Evolutionary conservation across 2,329 filamentous ascomycete species (phyloP).

Genomic region (Verticillium longisporum): DNA sequence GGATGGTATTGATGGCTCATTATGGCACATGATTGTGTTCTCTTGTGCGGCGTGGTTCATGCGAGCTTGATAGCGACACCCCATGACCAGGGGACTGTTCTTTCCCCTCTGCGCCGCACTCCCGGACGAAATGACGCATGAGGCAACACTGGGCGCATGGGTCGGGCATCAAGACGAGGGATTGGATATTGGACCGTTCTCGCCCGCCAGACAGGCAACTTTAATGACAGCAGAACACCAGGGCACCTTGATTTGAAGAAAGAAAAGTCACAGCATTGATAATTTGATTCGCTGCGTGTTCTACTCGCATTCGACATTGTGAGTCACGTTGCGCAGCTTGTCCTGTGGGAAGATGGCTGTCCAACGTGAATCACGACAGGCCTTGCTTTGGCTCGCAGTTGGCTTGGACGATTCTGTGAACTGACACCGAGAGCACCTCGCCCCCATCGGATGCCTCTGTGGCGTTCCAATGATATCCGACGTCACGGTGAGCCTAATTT

Average conservation of each 20-base stretch:
- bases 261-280: neutral
- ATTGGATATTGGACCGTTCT: neutral
- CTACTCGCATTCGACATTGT: neutral
- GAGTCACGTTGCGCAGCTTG: neutral
- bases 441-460: neutral
- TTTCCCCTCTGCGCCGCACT: neutral
- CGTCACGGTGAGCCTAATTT: neutral
- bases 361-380: neutral
- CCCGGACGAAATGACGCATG: neutral
- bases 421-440: neutral
- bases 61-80: neutral
- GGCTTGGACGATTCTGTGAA: neutral
- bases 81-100: neutral
- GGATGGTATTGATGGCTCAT: neutral
- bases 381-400: neutral
- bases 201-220: neutral
- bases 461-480: neutral
- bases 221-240: neutral
- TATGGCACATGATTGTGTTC: neutral
- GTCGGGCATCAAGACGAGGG: neutral
- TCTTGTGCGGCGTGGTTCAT: neutral
- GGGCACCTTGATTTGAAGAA: neutral
- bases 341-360: neutral
- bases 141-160: neutral
- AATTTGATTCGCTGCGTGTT: neutral